Base-by-base conservation (phyloP, 2,329 filamentous ascomycete genomes). In the Pezicula neosporulosa region DNA sequence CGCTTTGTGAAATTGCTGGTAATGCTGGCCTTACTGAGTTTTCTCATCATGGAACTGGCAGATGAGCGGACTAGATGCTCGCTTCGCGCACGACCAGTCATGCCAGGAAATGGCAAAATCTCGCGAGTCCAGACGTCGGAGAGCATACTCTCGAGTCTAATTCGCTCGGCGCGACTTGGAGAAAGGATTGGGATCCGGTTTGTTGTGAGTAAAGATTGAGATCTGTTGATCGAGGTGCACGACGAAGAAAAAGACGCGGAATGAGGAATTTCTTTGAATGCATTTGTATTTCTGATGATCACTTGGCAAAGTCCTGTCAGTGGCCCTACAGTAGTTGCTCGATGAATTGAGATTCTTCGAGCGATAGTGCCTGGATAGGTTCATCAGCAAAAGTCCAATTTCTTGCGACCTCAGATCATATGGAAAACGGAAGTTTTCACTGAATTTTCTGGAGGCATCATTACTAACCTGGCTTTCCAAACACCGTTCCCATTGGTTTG, bases 11-110 rank as follows among this genome's bases (percentile, higher is more conserved):
- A 92, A 44, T 87, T 87, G 58, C 81, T 86, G 13, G 88, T 80
- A 57, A 94, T 87, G 66, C 86, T 91, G 45, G 87, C 86, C 63
- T 90, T 86, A 68, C 89, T 96, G 56, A 97, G 78, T 66, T 92
- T 95, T 48, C 91, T 82, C 73, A 96, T 96, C 64, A 96, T 82
- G 1, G 89, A 89, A 35, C 89, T 90, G 12, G 91, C 89, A n/a
- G 87, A 90, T 38, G 82, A 82, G 47, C 88, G 80, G 44, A 94
- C 85, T 3, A 90, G 74, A 63, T 88, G 83, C 60, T 96, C 82
- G 60, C 87, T 72, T 72, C 83, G 68, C 66, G 82, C 68, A 72
- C 84, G 68, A 69, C 68, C 76, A 30, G 80, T 81, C 81, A 96
- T 92, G 1, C 90, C 90, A 15, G 92, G 90, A 64, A 87, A 94